phyloP scores from a whole-genome alignment of 192 early-diverging fungal genomes.

The Coemansia sp. region DNA sequence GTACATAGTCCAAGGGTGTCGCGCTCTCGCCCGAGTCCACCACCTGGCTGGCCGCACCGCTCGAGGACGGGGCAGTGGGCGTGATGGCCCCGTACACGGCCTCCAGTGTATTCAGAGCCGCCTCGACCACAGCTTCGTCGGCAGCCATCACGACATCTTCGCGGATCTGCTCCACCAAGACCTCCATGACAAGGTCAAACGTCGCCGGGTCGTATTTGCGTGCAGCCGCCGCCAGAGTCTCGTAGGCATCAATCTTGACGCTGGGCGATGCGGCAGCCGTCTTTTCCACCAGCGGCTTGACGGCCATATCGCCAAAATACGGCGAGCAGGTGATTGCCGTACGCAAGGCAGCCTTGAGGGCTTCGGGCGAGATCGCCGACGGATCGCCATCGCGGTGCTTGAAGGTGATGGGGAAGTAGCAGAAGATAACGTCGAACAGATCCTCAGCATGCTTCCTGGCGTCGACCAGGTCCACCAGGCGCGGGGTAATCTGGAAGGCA shows the following conservation, averaged over 20 bases:
- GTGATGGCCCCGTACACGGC: slow-evolving; percentile 56
- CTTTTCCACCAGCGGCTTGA: slow-evolving; percentile 89
- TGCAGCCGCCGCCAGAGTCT: slow-evolving; percentile 73
- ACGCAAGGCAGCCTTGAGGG: slow-evolving; percentile 76
- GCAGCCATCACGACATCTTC: slow-evolving; percentile 71
- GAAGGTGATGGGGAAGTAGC: slow-evolving; percentile 99
- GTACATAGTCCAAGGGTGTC: slow-evolving; percentile 50
- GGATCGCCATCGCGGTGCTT: slow-evolving; percentile 92
- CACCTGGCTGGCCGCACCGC: not conserved
- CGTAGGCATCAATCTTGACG: slow-evolving; percentile 95
- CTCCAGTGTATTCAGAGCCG: slow-evolving; percentile 63
- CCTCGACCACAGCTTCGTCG: slow-evolving; percentile 60
- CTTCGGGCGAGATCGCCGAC: slow-evolving; percentile 88
- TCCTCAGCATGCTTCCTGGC: slow-evolving; percentile 77
- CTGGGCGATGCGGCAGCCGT: slow-evolving; percentile 73
- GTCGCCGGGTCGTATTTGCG: slow-evolving; percentile 68
- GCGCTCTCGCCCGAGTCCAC: slow-evolving; percentile 13
- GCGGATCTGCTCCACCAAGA: slow-evolving; percentile 60
- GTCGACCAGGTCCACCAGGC: slow-evolving; percentile 71
- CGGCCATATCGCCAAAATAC: slow-evolving; percentile 69
- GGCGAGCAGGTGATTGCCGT: slow-evolving; percentile 74
- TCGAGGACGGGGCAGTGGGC: slow-evolving; percentile 18
- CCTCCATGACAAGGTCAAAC: slow-evolving; percentile 61
- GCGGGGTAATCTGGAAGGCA: slow-evolving; percentile 71
- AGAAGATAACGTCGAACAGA: slow-evolving; percentile 94